A percentile compares a stretch with the other conserved stretches of the same genome.
phyloP scores from a whole-genome alignment of 139 green algal genomes.

The Ostreobium quekettii region DNA sequence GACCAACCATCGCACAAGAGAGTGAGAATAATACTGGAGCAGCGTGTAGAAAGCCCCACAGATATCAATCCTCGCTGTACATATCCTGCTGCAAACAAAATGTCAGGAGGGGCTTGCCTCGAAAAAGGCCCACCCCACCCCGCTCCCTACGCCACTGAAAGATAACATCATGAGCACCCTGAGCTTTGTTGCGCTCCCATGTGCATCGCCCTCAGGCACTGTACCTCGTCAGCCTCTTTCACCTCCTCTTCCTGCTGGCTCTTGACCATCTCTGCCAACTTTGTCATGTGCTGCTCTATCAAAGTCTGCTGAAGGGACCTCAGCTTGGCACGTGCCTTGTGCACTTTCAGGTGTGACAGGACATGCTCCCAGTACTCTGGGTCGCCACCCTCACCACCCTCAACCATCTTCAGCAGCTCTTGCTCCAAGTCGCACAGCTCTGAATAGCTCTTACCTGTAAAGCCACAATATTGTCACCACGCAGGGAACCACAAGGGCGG shows the following conservation, averaged over 20 bases:
- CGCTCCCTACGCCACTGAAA: no score
- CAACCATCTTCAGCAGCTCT: background rate
- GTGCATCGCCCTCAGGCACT: background rate
- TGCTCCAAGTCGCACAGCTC: background rate
- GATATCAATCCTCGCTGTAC: no score
- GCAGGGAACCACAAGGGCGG: no score
- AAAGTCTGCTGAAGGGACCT: background rate
- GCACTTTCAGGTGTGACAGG: constrained; percentile 11
- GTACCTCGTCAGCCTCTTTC: background rate
- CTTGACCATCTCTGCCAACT: background rate
- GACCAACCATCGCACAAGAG: no score
- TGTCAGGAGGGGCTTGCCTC: no score
- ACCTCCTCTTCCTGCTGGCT: background rate
- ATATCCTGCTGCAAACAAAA: no score
- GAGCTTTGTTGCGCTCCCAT: no score
- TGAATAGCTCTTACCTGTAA: background rate
- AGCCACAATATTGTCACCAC: background rate
- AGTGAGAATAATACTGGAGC: no score
- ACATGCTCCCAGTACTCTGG: constrained; percentile 5
- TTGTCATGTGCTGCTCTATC: background rate
- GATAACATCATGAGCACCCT: no score
- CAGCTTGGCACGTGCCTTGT: constrained; percentile 1
- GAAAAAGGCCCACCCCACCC: no score
- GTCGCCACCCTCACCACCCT: background rate
- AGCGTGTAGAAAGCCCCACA: no score